These are phyloP conservation scores for Venturia nashicola DNA, from an alignment of 2,329 filamentous ascomycete genomes.

Conservation along the genomic window DNA sequence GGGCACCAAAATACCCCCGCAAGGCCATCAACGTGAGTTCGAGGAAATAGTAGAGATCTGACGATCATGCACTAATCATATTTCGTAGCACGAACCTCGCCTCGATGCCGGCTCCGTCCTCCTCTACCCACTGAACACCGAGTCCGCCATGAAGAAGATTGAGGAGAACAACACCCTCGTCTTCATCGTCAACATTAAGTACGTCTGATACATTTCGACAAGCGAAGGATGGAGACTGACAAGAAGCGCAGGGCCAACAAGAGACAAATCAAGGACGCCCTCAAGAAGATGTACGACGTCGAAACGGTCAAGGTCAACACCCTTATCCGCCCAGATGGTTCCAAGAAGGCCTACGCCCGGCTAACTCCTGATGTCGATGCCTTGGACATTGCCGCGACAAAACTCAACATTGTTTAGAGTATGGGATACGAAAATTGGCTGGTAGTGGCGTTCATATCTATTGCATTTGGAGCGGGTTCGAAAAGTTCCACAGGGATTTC, in stretches of 20 bases:
- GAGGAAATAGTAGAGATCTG: neutral
- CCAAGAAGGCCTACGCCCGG: conserved; percentile 97
- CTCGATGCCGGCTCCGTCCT: conserved; percentile 98
- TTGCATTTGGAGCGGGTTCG: conserved; percentile 6
- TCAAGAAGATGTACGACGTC: conserved; percentile 99
- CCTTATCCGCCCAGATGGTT: conserved; percentile 89
- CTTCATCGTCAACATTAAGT: conserved; percentile 78
- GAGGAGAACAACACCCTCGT: conserved; percentile 99
- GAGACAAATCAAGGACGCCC: conserved; percentile 93
- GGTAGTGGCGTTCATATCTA: conserved; percentile 1
- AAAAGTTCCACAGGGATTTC: neutral
- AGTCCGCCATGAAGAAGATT: conserved; percentile 99
- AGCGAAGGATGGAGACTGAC: conserved; percentile 35
- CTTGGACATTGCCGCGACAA: conserved; percentile 97
- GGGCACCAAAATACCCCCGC: conserved; percentile 90
- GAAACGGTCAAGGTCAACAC: conserved; percentile 99
- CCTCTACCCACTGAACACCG: conserved; percentile 96
- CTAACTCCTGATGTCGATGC: conserved; percentile 95
- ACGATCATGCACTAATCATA: neutral
- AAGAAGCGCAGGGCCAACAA: conserved; percentile 59
- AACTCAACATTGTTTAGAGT: conserved; percentile 88
- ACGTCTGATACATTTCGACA: neutral
- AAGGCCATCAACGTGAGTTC: conserved; percentile 54
- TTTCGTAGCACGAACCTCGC: conserved; percentile 60
- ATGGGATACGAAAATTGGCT: neutral